A percentile compares a stretch with the other conserved stretches of the same genome.
phyloP scores from a whole-genome alignment of 2,329 filamentous ascomycete species.

The Delphinella strobiligena region DNA sequence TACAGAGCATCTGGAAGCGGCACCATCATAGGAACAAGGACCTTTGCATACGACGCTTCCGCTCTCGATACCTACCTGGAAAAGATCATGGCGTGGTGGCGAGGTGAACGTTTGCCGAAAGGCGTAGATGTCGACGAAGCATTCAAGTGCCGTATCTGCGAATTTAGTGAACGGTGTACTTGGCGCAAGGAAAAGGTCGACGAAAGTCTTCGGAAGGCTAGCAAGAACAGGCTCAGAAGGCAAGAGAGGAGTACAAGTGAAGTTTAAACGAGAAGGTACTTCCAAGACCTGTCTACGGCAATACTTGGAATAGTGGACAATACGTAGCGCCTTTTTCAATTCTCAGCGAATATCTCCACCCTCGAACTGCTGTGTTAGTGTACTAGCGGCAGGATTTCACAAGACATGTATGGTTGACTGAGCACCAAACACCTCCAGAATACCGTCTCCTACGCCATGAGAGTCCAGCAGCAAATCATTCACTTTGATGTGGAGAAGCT shows the following conservation, averaged over 20 bases:
- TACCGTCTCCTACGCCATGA: too few relatives aligned
- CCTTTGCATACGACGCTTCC: slow-evolving; percentile 54
- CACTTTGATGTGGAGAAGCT: too few relatives aligned
- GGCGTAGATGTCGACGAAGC: slow-evolving; percentile 77
- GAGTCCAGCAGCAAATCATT: too few relatives aligned
- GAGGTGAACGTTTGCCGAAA: slow-evolving; percentile 55
- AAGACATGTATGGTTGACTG: too few relatives aligned
- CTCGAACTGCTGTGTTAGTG: too few relatives aligned
- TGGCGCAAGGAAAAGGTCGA: slow-evolving; percentile 65
- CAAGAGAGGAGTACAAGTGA: neutral
- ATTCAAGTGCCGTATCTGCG: slow-evolving; percentile 76
- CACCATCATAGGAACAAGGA: slow-evolving; percentile 43
- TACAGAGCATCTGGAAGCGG: slow-evolving; percentile 39
- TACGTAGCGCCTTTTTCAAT: too few relatives aligned
- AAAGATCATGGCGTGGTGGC: slow-evolving; percentile 78
- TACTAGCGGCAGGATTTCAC: too few relatives aligned
- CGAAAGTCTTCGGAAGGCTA: slow-evolving; percentile 31
- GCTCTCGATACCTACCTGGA: slow-evolving; percentile 54
- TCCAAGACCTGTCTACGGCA: too few relatives aligned
- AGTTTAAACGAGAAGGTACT: too few relatives aligned
- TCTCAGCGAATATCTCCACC: too few relatives aligned
- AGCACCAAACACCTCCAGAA: too few relatives aligned
- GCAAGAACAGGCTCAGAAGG: neutral
- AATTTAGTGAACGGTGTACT: slow-evolving; percentile 65
- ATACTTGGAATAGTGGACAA: too few relatives aligned